Evolutionary conservation across 495 filamentous ascomycete genomes (phyloP).

Genomic region (Hamigera avellanea): DNA sequence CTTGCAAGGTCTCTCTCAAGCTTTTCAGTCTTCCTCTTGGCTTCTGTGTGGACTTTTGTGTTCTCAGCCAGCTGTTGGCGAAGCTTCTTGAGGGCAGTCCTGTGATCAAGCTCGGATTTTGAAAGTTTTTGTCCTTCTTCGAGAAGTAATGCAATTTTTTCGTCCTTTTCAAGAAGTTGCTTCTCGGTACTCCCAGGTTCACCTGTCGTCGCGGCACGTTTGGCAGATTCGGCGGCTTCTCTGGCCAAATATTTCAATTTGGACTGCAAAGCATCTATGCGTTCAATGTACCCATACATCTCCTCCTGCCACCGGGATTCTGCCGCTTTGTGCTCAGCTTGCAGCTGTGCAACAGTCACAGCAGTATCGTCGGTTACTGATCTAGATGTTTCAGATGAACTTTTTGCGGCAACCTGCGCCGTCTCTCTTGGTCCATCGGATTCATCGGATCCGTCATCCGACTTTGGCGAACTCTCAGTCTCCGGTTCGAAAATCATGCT

Average conservation of each 20-base stretch:
- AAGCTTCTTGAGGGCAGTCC: conserved; percentile 74
- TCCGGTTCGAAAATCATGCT: background rate
- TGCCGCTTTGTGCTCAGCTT: conserved; percentile 45
- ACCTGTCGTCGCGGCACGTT: conserved; percentile 47
- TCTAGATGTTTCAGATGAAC: conserved; percentile 5
- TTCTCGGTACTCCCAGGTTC: conserved; percentile 55
- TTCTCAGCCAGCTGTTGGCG: conserved; percentile 53
- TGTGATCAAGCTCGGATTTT: conserved; percentile 71
- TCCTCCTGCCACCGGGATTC: conserved; percentile 66
- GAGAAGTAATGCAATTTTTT: conserved; percentile 78
- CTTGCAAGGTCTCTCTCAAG: conserved; percentile 49
- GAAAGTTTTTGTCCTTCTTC: conserved; percentile 87
- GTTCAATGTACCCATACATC: conserved; percentile 69
- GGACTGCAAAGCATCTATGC: conserved; percentile 83
- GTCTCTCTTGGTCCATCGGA: conserved; percentile 7
- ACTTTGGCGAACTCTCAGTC: conserved; percentile 2
- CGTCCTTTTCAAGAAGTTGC: conserved; percentile 78
- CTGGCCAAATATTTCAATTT: conserved; percentile 81
- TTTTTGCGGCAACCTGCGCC: conserved; percentile 8
- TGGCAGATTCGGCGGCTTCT: conserved; percentile 61
- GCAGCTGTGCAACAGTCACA: conserved; percentile 34
- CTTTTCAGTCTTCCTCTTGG: conserved; percentile 49
- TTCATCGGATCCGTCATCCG: conserved; percentile 4
- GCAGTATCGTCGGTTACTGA: conserved; percentile 12
- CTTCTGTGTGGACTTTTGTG: conserved; percentile 32